These are phyloP conservation scores for Neonectria sp. DNA, from an alignment of 2,329 filamentous ascomycete species.

Conservation along the genomic window DNA sequence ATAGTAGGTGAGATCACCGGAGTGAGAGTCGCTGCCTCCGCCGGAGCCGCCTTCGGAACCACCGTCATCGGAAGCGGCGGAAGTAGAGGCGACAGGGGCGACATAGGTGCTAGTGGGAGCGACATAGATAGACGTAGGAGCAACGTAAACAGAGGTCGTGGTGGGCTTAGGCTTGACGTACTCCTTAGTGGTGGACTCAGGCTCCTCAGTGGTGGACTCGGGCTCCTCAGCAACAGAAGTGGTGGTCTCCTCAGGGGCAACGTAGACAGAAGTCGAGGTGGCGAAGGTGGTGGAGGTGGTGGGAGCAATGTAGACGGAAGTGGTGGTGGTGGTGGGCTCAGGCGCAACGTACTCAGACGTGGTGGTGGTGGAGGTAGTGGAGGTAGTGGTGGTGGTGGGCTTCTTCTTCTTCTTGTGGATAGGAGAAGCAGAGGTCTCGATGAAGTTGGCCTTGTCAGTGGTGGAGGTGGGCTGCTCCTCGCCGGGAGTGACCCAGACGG, in stretches of 20 bases:
- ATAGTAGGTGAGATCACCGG: constrained; percentile 84
- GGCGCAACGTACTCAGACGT: constrained; percentile 30
- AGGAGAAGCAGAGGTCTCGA: constrained; percentile 31
- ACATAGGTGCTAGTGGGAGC: constrained; percentile 34
- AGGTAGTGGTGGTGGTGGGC: constrained; percentile 39
- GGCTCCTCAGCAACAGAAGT: constrained; percentile 22
- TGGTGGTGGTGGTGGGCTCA: constrained; percentile 36
- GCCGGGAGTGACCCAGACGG: constrained; percentile 59
- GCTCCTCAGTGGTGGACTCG: constrained; percentile 35
- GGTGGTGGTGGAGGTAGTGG: constrained; percentile 32
- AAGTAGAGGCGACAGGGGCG: constrained; percentile 27
- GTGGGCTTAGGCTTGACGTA: not conserved
- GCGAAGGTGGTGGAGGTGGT: constrained; percentile 35
- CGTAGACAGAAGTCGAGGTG: constrained; percentile 41
- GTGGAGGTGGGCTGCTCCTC: constrained; percentile 46
- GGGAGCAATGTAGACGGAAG: constrained; percentile 13
- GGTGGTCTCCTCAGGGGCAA: constrained; percentile 37
- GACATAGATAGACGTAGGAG: constrained; percentile 35
- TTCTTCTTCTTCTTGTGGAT: constrained; percentile 40
- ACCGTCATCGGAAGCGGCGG: constrained; percentile 15
- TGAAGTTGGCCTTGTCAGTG: constrained; percentile 33
- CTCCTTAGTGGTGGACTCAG: constrained; percentile 34
- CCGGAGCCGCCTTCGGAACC: not conserved
- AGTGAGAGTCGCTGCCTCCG: constrained; percentile 47
- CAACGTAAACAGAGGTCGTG: constrained; percentile 33